These are phyloP conservation scores for Gossypium arboreum DNA, from an alignment of 345 rosid species.

Conservation along the genomic window DNA sequence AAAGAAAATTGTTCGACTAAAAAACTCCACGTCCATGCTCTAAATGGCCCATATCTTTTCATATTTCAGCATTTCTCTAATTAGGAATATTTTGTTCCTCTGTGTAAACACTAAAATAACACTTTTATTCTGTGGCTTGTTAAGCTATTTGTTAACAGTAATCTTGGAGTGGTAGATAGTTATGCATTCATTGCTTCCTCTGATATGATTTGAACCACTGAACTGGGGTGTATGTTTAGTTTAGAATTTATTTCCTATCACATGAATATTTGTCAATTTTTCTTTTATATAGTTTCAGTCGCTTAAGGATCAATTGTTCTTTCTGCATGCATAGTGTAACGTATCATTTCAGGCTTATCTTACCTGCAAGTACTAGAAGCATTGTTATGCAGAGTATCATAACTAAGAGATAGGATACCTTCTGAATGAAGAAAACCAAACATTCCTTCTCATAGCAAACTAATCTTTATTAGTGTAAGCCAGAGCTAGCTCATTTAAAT, in stretches of 20 bases:
- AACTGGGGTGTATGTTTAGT: not conserved
- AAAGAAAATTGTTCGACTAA: slow-evolving; percentile 8
- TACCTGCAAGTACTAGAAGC: not conserved
- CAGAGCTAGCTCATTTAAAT: not conserved
- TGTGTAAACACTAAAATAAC: not conserved
- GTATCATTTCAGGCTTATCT: not conserved
- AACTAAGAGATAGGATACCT: not conserved
- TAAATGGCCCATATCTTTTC: slow-evolving; percentile 11
- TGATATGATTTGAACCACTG: not conserved
- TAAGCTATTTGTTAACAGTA: not conserved
- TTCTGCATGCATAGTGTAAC: not conserved
- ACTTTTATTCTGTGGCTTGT: not conserved
- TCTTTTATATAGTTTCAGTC: not conserved
- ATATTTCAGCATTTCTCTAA: not conserved
- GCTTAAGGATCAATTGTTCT: not conserved
- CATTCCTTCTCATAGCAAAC: not conserved
- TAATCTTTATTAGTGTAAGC: not conserved
- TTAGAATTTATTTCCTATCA: not conserved
- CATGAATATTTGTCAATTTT: not conserved
- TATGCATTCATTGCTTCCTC: not conserved
- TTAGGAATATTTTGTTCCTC: not conserved
- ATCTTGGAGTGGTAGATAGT: not conserved
- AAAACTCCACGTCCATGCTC: not conserved
- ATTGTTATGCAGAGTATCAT: not conserved
- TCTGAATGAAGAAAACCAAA: not conserved